Conservation (phyloP, 1,284 basidiomycete genomes). For the Papiliotrema laurentii region DNA sequence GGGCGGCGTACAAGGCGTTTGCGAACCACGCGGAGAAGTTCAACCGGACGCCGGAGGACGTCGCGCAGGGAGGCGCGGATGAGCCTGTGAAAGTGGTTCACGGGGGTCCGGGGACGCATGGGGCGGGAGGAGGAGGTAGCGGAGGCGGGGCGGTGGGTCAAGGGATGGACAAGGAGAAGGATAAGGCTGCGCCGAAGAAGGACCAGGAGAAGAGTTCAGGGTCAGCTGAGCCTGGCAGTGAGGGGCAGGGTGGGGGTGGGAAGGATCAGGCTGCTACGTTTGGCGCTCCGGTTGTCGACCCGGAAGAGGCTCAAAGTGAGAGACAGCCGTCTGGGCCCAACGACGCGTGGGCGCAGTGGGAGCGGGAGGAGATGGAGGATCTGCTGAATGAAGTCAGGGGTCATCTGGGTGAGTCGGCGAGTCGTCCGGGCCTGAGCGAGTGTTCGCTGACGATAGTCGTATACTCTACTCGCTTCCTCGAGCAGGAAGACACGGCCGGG, state of each 20-base stretch:
- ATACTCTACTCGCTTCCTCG: constrained; percentile 76
- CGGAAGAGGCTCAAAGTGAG: too few relatives aligned
- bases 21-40: constrained; percentile 67
- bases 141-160: constrained; percentile 47
- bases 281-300: too few relatives aligned
- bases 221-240: neutral
- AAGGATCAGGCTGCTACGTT: too few relatives aligned
- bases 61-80: constrained; percentile 25
- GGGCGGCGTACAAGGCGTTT: constrained; percentile 92
- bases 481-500: constrained; percentile 76
- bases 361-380: constrained; percentile 81
- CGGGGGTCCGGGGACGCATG: constrained; percentile 45
- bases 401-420: constrained; percentile 63
- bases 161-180: constrained; percentile 8
- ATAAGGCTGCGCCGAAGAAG: neutral
- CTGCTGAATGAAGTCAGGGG: constrained; percentile 70
- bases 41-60: constrained; percentile 42
- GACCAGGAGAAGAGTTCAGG: neutral
- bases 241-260: neutral
- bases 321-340: constrained; percentile 52
- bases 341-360: constrained; percentile 73
- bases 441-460: constrained; percentile 55
- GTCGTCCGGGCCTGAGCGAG: neutral
- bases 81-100: constrained; percentile 39
- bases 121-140: constrained; percentile 47